Evolutionary conservation across 2,329 filamentous ascomycete species (phyloP).

Genomic region (Myriosclerotinia duriaeana): DNA sequence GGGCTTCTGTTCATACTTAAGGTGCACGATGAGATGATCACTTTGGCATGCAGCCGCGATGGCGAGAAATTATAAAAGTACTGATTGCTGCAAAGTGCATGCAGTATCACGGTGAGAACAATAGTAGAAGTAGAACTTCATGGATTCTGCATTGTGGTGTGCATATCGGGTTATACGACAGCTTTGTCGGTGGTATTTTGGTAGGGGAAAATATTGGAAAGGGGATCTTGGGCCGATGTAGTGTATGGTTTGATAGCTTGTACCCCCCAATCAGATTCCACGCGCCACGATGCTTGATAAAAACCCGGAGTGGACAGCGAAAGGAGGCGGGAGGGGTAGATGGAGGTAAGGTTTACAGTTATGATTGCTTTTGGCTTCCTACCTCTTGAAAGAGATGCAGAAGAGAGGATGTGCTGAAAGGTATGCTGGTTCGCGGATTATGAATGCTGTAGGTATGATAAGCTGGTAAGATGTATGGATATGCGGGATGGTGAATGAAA

Average conservation of each 20-base stretch:
- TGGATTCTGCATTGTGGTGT: conserved; percentile 17
- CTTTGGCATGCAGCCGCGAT: not conserved
- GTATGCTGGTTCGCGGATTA: not conserved
- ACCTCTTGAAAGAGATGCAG: not conserved
- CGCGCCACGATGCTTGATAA: conserved; percentile 3
- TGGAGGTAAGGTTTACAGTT: not conserved
- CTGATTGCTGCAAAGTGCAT: conserved; percentile 15
- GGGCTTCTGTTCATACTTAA: conserved; percentile 4
- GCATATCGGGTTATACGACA: conserved; percentile 21
- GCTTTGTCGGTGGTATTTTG: conserved; percentile 15
- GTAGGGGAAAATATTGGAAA: conserved; percentile 12
- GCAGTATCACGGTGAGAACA: conserved; percentile 17
- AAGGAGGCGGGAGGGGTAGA: not conserved
- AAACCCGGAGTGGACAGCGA: not conserved
- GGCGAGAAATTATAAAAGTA: not conserved
- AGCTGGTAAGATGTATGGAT: not conserved
- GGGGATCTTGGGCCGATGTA: conserved; percentile 11
- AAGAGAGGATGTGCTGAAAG: not conserved
- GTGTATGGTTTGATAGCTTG: conserved; percentile 5
- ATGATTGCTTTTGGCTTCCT: not conserved
- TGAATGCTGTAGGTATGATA: not conserved
- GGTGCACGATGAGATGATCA: not conserved
- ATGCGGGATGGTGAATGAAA: not conserved
- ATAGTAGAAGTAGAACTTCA: conserved; percentile 7
- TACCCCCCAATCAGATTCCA: not conserved